These are phyloP conservation scores for Abelmoschus esculentus DNA, from an alignment of 345 rosid species.

Conservation along the genomic window DNA sequence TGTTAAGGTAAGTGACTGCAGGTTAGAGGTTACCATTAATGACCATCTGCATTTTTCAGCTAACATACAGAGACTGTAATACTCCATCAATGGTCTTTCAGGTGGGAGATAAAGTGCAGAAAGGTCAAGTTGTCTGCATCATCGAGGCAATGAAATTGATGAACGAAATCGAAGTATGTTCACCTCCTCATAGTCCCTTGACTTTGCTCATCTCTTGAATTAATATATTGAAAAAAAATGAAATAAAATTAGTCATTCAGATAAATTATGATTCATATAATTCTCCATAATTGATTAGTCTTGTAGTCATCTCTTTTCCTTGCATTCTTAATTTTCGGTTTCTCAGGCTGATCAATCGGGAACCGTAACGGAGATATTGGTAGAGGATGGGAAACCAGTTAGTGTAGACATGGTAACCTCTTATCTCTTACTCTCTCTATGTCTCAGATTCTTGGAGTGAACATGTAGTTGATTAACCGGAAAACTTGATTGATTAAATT, in stretches of 20 bases:
- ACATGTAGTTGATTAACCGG: not conserved
- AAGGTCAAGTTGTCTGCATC: slow-evolving; percentile 91
- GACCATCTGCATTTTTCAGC: not conserved
- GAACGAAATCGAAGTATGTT: slow-evolving; percentile 91
- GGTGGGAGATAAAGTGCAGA: slow-evolving; percentile 97
- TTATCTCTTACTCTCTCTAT: slow-evolving; percentile 5
- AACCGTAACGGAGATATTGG: slow-evolving; percentile 65
- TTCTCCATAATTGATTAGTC: not conserved
- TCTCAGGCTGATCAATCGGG: slow-evolving; percentile 89
- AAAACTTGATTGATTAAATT: too few species aligned
- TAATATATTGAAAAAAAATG: not conserved
- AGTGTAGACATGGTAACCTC: slow-evolving; percentile 64
- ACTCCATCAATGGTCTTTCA: slow-evolving; percentile 12
- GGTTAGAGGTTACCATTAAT: not conserved
- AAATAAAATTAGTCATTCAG: not conserved
- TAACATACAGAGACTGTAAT: not conserved
- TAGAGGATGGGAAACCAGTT: slow-evolving; percentile 83
- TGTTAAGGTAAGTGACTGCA: slow-evolving; percentile 22
- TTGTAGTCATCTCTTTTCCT: not conserved
- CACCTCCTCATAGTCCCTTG: slow-evolving; percentile 4
- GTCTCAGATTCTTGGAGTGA: not conserved
- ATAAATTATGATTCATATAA: not conserved
- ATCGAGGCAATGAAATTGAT: slow-evolving; percentile 97
- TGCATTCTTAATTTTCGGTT: slow-evolving; percentile 6
- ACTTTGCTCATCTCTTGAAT: not conserved